Base-by-base conservation (phyloP, 2,329 filamentous ascomycete genomes). In the Periconia macrospinosa region DNA sequence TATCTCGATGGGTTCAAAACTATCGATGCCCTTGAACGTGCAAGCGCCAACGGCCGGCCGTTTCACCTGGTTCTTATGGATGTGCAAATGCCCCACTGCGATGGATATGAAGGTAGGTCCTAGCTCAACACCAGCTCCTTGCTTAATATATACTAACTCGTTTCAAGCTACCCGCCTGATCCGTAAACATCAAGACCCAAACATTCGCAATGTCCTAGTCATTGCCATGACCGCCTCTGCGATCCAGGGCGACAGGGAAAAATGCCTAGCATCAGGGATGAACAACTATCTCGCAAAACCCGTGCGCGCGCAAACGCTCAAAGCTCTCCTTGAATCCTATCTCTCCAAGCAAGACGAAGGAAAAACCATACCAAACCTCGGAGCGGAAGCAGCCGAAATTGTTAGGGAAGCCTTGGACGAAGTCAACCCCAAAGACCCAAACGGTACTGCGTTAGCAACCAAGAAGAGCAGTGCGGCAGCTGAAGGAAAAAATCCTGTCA, bases 141-240 rank as follows among this genome's bases (percentile, higher is more conserved):
- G 13, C 27, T 8, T 13, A 50, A n/a, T 14, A 45, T 11, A 20
- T 43, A 41, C 62, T 67, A 47, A 69, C 44, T n/a, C 2, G 2
- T 3, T 3, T 8, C 20, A 23, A 68, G 92, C 92, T 1, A 97
- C 92, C 0, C 88, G 89, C 60, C 82, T 91, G 53, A 86, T 97
- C 43, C 87, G 92, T 10, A 85, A 85, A 61, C 92, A 97, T 71
- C 72, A 84, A 0, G 83, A 91, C 54, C 87, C 91, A 35, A 83
- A 84, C 8, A 91, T 97, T 11, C 83, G 90, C 49, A 87, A 90
- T 59, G 85, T 95, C 1, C 79, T 97, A n/a, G 90, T 97, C 46
- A 97, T 97, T 63, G 93, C 93, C 50, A 97, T 97, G 93, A 97
- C 93, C 1, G 93, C 93, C 1, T 92, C 88, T 23, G 93, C 93